Evolutionary conservation across 352 stramenopile species (phyloP), one percentile per base, ranked within the genome.

Genomic region (Globisporangium megalacanthum): DNA sequence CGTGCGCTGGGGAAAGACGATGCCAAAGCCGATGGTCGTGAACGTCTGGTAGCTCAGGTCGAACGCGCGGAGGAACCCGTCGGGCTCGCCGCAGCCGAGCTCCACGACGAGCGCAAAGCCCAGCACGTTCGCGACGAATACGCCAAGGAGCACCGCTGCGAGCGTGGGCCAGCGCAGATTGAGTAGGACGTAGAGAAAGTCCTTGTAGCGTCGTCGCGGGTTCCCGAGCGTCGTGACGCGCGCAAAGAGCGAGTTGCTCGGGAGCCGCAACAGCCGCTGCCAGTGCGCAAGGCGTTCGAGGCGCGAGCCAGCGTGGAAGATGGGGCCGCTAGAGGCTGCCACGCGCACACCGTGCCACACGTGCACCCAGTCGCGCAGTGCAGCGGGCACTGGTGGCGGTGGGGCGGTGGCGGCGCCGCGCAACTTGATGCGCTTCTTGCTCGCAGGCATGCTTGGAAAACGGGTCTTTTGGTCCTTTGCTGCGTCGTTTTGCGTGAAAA

Each of bases 11-110:
- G 83, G 80, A 67, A 86, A 92, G 31, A 92, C 75, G 20, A 91
- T 63, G 20, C 83, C 83, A 58, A 91, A 94, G 42, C 83, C 83
- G 60, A 94, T 92, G 6, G 83, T 94, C 14, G 79, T 91, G 58
- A 92, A 94, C 2, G 83, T 91, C 64, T 94, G 83, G 60, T 94
- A 94, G 49, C 77, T 91, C 39, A 92, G 48, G 54, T 89, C 74
- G 49, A 89, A 88, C 3, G 77, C 69, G 36, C 77, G 69, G n/a
- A 86, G 72, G 44, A 88, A 83, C 25, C 60, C 59, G 19, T 63
- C 68, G 0, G 79, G 79, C 29, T 92, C 78, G 39, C 72, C 60
- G 56, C 83, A 94, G 37, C 66, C 51, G 25, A 64, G 71, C 41
- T 66, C 82, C 36, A 73, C 62, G 47, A 89, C 11, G 4, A 68